Percentiles rank a stretch among this genome's conserved stretches.
phyloP scores from a whole-genome alignment of 2,329 filamentous ascomycete species.

The Chaetomium sp. region DNA sequence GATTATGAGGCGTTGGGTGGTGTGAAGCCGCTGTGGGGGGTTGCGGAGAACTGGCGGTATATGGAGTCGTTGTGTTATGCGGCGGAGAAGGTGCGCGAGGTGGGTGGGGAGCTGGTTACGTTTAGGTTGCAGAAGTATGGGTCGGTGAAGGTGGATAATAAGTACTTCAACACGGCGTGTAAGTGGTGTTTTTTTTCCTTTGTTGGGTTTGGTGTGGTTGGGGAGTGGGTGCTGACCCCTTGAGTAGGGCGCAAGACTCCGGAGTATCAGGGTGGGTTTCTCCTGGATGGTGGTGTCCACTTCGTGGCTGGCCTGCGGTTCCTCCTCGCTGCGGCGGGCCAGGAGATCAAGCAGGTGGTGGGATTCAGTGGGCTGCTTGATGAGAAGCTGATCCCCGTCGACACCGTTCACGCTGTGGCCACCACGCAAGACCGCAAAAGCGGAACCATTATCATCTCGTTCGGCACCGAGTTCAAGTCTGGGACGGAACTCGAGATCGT shows the following conservation, averaged over 20 bases:
- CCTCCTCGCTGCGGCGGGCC: conserved; percentile 53
- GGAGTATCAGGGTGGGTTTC: conserved; percentile 72
- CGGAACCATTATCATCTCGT: conserved; percentile 37
- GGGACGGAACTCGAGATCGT: conserved; percentile 35
- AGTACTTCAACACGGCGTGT: conserved; percentile 55
- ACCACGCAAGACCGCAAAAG: conserved; percentile 34
- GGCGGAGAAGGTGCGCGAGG: conserved; percentile 30
- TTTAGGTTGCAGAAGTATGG: conserved; percentile 48
- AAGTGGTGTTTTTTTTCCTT: conserved; percentile 20
- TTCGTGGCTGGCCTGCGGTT: conserved; percentile 64
- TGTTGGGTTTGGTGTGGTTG: background rate
- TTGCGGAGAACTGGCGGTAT: conserved; percentile 77
- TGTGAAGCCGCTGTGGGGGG: conserved; percentile 51
- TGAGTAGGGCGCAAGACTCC: conserved; percentile 65
- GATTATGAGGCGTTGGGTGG: conserved; percentile 36
- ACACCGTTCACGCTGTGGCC: conserved; percentile 63
- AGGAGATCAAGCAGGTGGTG: conserved; percentile 51
- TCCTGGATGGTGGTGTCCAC: conserved; percentile 77
- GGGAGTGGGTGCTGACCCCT: background rate
- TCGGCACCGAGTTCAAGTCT: conserved; percentile 40
- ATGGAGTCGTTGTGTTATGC: conserved; percentile 39
- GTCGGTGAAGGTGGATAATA: conserved; percentile 47
- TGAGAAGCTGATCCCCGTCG: conserved; percentile 63
- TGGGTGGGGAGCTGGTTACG: conserved; percentile 39
- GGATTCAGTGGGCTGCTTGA: conserved; percentile 59